A percentile compares a stretch with the other conserved stretches of the same genome.
These are phyloP conservation scores for Sambucus nigra DNA, from an alignment of 129 eudicot genomes.

Conservation along the genomic window DNA sequence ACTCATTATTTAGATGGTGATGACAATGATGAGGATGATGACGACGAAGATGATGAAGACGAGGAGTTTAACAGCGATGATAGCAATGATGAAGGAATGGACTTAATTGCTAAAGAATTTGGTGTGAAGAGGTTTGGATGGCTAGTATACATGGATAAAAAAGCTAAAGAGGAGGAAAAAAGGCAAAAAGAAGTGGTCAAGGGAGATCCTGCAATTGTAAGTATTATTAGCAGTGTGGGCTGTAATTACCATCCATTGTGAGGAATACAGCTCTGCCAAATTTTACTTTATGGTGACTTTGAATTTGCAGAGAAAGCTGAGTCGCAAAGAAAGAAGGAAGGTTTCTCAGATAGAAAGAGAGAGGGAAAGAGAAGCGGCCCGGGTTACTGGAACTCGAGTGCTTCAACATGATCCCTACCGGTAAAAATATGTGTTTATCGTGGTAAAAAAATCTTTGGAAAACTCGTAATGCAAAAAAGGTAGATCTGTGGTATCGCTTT, in stretches of 20 bases:
- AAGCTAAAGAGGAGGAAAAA: slow-evolving; percentile 92
- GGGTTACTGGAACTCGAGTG: slow-evolving; percentile 60
- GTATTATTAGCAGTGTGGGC: slow-evolving; percentile 8
- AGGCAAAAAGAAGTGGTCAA: slow-evolving; percentile 91
- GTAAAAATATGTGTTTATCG: slow-evolving; percentile 18
- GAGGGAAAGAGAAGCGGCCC: slow-evolving; percentile 77
- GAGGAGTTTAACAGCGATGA: slow-evolving; percentile 98
- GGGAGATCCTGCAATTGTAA: slow-evolving; percentile 97
- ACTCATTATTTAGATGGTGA: slow-evolving; percentile 63
- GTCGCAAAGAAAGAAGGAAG: slow-evolving; percentile 97
- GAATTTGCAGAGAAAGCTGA: slow-evolving; percentile 74
- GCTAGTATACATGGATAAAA: slow-evolving; percentile 97
- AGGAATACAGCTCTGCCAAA: neutral
- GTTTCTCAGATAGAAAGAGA: slow-evolving; percentile 92
- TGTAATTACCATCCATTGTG: neutral
- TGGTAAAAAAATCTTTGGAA: neutral
- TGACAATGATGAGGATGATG: slow-evolving; percentile 71
- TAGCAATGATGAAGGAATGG: slow-evolving; percentile 95
- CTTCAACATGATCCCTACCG: slow-evolving; percentile 90
- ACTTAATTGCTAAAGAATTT: slow-evolving; percentile 84
- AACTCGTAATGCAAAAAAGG: neutral
- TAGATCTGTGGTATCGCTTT: neutral
- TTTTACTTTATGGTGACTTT: neutral
- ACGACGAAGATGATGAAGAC: slow-evolving; percentile 63
- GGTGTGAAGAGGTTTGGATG: slow-evolving; percentile 99